Base-by-base conservation (phyloP, 768 basidiomycete species). In the Termitomyces sp. region DNA sequence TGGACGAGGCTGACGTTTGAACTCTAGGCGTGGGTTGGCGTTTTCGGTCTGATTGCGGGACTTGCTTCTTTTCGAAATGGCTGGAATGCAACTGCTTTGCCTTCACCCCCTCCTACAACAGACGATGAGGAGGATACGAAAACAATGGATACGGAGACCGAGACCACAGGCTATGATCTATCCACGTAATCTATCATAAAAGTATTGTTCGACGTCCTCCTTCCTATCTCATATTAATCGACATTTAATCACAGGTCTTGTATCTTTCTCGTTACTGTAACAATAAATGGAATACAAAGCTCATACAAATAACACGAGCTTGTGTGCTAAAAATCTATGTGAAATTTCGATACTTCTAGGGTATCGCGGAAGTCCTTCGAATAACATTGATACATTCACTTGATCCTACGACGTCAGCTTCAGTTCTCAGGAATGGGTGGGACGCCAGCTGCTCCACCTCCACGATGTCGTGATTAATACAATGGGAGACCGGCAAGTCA, bases 61-160 rank as follows among this genome's bases (percentile, higher is more conserved):
- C 63, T 87, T 1, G 79, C 82, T 5, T 80, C 87, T 3, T 88
- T 89, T 73, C 74, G 84, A 64, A 82, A 80, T 40, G 87, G 87
- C 4, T 91, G 89, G 89, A 83, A 79, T 58, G 87, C 88, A 2
- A 88, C 87, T 16, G 80, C 85, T 33, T 71, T 81, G 55, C 79
- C 79, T 43, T 58, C 70, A 3, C 58, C 69, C 18, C 40, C 67
- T 23, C 52, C 64, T 16, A 9, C 67, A 38, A 36, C 67, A 14
- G 57, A 63, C 38, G 60, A 67, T 41, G 57, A 64, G 32, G 69
- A 74, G 54, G 66, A 67, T 12, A 38, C 40, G 30, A 66, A 69
- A 50, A 43, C 32, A 1, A 18, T 48, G 9, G 52, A 59, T 28
- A 43, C 43, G 8, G 35, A 61, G 40, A 54, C 61, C 5, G 51